Percentiles rank a stretch among this genome's conserved stretches.
phyloP scores from a whole-genome alignment of 306 rosid genomes.

The Hylodesmum podocarpum region DNA sequence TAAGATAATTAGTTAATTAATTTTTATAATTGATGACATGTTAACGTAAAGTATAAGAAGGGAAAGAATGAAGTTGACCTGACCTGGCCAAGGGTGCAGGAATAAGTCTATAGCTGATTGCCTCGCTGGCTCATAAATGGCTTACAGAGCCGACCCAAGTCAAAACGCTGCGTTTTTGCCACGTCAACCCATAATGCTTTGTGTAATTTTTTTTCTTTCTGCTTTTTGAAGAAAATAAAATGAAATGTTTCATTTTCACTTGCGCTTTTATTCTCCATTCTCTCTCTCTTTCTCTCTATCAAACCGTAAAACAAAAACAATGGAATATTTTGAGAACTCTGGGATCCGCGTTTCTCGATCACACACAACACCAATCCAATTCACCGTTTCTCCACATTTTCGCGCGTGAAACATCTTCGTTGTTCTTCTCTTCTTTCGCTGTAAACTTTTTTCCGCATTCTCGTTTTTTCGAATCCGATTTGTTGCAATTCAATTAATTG shows the following conservation, averaged over 20 bases:
- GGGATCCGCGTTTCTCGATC: constrained; percentile 83
- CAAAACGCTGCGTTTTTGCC: constrained; percentile 37
- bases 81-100: background rate
- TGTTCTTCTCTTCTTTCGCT: constrained; percentile 11
- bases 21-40: no score
- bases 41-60: constrained; percentile 1
- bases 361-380: constrained; percentile 26
- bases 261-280: constrained; percentile 18
- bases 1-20: no score
- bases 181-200: constrained; percentile 38
- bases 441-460: constrained; percentile 33
- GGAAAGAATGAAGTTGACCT: constrained; percentile 21
- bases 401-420: constrained; percentile 39
- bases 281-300: background rate
- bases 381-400: constrained; percentile 26
- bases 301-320: constrained; percentile 31
- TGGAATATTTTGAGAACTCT: constrained; percentile 63
- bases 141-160: constrained; percentile 34
- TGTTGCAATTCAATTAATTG: no score
- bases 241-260: constrained; percentile 27
- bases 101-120: background rate
- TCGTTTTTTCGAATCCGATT: background rate
- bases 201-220: background rate
- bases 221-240: background rate
- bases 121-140: constrained; percentile 28